Evolutionary conservation across 805 yeast genomes (phyloP), one percentile per base, ranked within the genome.

Genomic region (Starmerella vitae): DNA sequence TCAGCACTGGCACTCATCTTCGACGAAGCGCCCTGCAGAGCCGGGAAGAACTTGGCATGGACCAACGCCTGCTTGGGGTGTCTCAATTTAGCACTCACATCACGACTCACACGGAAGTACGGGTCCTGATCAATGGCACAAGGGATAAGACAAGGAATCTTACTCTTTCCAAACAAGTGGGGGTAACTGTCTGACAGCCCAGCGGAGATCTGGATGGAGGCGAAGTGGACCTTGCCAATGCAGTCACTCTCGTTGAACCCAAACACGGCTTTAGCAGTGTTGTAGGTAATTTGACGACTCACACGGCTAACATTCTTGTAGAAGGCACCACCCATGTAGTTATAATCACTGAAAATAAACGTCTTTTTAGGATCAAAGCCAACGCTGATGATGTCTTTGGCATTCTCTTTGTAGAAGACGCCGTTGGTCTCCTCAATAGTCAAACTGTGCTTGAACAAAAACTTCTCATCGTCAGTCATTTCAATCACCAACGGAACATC

Each of bases 71-170:
- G 97, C 63, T 91, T 91, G 46, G 85, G 66, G 59, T 71, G 93
- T 61, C 78, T 80, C 59, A 91, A 71, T 62, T 88, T 91, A 55
- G 77, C 85, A 9, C 98, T 96, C 49, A 91, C 98, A 59, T 91
- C 98, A 64, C 98, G 73, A 62, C 94, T 83, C 18, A 91, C 93
- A 63, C 98, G 73, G 68, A 91, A 91, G 62, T 91, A 91, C 22
- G 98, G 97, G 61, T 91, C 98, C 67, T 88, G 98, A 60, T 91
- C 98, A 58, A 91, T 91, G 34, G 98, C 98, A 70, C 98, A 91
- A 29, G 98, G 98, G 60, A 91, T 91, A 60, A 91, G 68, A 62
- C 94, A 84, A 46, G 95, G 97, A 0, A 96, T 84, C 65, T 86
- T 91, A 35, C 76, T 67, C 33, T 93, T 83, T 5, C 83, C 95